Conservation (phyloP, 768 basidiomycete species). For the Gloeopeniophorella convolvens region DNA sequence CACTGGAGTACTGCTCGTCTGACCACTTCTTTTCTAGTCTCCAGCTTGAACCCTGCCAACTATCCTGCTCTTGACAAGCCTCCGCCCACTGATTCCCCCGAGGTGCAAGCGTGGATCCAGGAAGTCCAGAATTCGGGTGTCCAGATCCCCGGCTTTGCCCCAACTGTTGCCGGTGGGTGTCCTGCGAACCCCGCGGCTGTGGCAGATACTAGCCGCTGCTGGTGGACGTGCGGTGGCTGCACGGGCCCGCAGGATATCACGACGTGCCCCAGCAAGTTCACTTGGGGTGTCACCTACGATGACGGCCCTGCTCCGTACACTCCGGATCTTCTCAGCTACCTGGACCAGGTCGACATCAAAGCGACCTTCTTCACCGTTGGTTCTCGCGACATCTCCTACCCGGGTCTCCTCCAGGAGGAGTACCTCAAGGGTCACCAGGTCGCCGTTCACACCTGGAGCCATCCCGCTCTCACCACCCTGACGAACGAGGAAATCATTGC, state of each 20-base stretch:
- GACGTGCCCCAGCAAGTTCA: constrained; percentile 59
- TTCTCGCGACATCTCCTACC: constrained; percentile 69
- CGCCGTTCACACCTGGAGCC: constrained; percentile 67
- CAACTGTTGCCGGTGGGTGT: constrained; percentile 44
- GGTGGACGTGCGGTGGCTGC: constrained; percentile 81
- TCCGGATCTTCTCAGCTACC: constrained; percentile 62
- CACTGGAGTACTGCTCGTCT: background rate
- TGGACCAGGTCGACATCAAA: constrained; percentile 56
- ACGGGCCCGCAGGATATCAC: constrained; percentile 60
- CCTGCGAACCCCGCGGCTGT: constrained; percentile 47
- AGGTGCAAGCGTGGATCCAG: constrained; percentile 67
- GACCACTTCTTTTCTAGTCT: constrained; percentile 5
- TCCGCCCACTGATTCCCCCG: constrained; percentile 53
- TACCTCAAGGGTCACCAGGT: constrained; percentile 79
- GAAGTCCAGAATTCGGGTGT: constrained; percentile 53
- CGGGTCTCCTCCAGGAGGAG: constrained; percentile 61
- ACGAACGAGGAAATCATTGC: constrained; percentile 80
- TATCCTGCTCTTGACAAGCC: constrained; percentile 62
- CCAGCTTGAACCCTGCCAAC: constrained; percentile 23
- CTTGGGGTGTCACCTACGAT: constrained; percentile 60
- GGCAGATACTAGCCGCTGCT: constrained; percentile 49
- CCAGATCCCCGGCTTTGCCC: constrained; percentile 46
- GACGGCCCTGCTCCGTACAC: constrained; percentile 82
- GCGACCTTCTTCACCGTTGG: constrained; percentile 88
- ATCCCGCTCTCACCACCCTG: constrained; percentile 63